phyloP scores from a whole-genome alignment of 495 filamentous ascomycete genomes.

The Penicillium angulare region DNA sequence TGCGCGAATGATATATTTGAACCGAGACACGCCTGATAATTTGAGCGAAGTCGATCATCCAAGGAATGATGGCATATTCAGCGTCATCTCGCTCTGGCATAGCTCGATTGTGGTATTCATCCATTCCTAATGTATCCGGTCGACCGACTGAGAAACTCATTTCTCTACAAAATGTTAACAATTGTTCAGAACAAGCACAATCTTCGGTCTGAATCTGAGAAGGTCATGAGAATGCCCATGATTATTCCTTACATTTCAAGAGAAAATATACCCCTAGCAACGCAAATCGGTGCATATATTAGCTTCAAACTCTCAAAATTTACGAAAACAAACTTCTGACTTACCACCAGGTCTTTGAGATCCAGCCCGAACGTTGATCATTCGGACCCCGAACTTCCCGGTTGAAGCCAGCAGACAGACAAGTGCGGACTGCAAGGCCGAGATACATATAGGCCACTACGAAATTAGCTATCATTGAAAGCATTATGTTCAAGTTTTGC shows the following conservation, averaged over 20 bases:
- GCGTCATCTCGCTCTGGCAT: constrained; percentile 38
- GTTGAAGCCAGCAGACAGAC: constrained; percentile 42
- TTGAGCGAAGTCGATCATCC: constrained; percentile 43
- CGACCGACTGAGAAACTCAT: constrained; percentile 44
- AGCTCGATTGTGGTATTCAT: constrained; percentile 43
- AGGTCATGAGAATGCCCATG: no score
- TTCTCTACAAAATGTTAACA: constrained; percentile 21
- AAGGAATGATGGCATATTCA: constrained; percentile 41
- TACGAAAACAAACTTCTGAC: constrained; percentile 1
- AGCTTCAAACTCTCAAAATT: not conserved
- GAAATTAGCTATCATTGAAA: constrained; percentile 6
- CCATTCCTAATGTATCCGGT: constrained; percentile 43
- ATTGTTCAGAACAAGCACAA: not conserved
- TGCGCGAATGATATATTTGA: constrained; percentile 42
- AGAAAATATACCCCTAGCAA: constrained; percentile 37
- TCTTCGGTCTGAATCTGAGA: no score
- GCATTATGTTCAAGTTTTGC: not conserved
- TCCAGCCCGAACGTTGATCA: constrained; percentile 38
- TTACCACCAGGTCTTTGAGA: constrained; percentile 46
- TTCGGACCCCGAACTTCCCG: constrained; percentile 32
- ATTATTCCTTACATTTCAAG: constrained; percentile 42
- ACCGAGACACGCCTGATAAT: constrained; percentile 41
- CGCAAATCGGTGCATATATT: not conserved
- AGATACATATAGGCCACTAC: constrained; percentile 48
- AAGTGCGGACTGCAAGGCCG: constrained; percentile 40